phyloP scores from a whole-genome alignment of 495 filamentous ascomycete genomes.

The Penicillium cataractarum region DNA sequence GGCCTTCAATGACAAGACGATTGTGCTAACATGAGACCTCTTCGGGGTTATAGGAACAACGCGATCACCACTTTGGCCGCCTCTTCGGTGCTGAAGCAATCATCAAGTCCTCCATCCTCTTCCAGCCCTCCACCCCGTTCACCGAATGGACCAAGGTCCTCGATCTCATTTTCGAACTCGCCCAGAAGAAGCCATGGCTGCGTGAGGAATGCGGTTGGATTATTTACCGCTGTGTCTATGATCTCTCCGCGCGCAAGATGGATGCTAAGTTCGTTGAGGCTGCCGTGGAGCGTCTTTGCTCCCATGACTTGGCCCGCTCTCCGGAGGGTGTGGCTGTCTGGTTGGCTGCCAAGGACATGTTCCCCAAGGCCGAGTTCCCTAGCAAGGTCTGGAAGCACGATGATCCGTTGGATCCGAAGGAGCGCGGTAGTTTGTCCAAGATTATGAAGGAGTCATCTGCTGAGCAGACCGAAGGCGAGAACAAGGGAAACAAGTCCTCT shows the following conservation, averaged over 20 bases:
- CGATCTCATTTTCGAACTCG: constrained; percentile 56
- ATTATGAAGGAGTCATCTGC: constrained; percentile 77
- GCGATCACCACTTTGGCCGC: constrained; percentile 81
- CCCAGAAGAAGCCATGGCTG: constrained; percentile 79
- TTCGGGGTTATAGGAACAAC: constrained; percentile 65
- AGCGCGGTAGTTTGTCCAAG: constrained; percentile 65
- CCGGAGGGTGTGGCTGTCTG: constrained; percentile 90
- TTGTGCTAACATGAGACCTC: constrained; percentile 19
- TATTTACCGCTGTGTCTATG: constrained; percentile 52
- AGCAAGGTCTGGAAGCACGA: constrained; percentile 71
- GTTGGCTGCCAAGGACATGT: constrained; percentile 67
- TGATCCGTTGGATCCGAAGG: constrained; percentile 66
- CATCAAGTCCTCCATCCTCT: constrained; percentile 74
- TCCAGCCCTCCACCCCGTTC: constrained; percentile 49
- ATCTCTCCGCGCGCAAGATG: constrained; percentile 42
- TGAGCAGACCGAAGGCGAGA: constrained; percentile 50
- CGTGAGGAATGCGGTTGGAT: constrained; percentile 84
- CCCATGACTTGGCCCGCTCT: constrained; percentile 69
- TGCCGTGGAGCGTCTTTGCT: constrained; percentile 63
- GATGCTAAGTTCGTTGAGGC: constrained; percentile 54
- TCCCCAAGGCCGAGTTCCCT: constrained; percentile 66
- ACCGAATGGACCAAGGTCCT: constrained; percentile 64
- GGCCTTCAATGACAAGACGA: not conserved
- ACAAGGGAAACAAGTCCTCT: constrained; percentile 53
- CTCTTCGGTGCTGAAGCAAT: constrained; percentile 87